These are phyloP conservation scores for Sugiyamaella novakii DNA, from an alignment of 1,139 yeast species.

Conservation along the genomic window DNA sequence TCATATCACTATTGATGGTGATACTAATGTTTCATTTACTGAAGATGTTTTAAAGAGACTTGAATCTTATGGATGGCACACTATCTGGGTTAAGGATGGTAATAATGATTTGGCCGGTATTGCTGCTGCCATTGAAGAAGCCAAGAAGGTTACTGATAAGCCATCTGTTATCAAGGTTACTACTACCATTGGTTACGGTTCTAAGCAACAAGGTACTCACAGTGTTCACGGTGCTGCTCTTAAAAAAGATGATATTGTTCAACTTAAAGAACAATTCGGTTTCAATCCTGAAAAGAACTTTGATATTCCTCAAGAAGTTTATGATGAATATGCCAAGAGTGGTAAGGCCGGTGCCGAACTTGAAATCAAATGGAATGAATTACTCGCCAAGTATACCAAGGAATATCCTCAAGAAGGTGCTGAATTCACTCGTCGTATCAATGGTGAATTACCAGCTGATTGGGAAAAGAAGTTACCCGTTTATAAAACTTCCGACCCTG, in stretches of 20 bases:
- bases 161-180: conserved; percentile 89
- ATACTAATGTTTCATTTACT: conserved; percentile 87
- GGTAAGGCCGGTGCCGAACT: conserved; percentile 63
- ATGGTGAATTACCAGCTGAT: conserved; percentile 76
- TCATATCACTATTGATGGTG: conserved; percentile 96
- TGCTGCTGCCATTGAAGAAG: conserved; percentile 63
- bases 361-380: conserved; percentile 73
- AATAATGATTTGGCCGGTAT: conserved; percentile 76
- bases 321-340: conserved; percentile 62
- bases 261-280: conserved; percentile 81
- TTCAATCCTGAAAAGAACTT: conserved; percentile 86
- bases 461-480: conserved; percentile 82
- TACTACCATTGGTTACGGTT: conserved; percentile 96
- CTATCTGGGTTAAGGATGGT: conserved; percentile 75
- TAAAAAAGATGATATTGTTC: conserved; percentile 89
- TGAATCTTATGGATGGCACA: conserved; percentile 95
- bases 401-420: conserved; percentile 81
- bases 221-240: conserved; percentile 97
- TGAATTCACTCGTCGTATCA: conserved; percentile 80
- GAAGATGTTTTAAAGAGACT: conserved; percentile 89
- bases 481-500: conserved; percentile 75
- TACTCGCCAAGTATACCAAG: conserved; percentile 61
- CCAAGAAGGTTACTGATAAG: conserved; percentile 57
- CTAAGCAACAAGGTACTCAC: conserved; percentile 82
- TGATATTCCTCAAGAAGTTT: conserved; percentile 80